Evolutionary conservation across 225 moss, liverwort and hornwort species (phyloP).

Genomic region (Sphagnum contortum): DNA sequence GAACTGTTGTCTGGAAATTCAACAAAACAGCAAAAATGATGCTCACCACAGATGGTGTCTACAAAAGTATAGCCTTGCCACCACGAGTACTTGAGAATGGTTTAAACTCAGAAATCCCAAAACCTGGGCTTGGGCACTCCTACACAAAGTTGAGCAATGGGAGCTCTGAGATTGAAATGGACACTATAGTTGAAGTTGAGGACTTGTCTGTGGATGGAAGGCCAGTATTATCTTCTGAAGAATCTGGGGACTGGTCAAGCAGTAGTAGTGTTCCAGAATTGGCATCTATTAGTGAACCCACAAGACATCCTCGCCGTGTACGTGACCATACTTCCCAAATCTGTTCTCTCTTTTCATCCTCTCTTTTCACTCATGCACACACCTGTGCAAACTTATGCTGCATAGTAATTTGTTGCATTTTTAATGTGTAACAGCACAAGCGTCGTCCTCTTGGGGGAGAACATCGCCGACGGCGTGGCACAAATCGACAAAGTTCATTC

Average conservation of each 20-base stretch:
- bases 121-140: conserved; percentile 4
- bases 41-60: conserved; percentile 9
- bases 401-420: neutral
- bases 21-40: too few species aligned
- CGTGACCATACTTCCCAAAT: neutral
- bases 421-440: conserved; percentile 11
- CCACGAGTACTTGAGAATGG: conserved; percentile 4
- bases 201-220: conserved; percentile 4
- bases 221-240: neutral
- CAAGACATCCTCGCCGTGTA: neutral
- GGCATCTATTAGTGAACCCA: neutral
- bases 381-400: too few species aligned
- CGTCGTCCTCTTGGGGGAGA: conserved; percentile 33
- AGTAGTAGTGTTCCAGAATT: too few species aligned
- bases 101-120: neutral
- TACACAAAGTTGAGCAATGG: conserved; percentile 2
- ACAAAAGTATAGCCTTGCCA: conserved; percentile 14
- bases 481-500: conserved; percentile 57
- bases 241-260: conserved; percentile 2
- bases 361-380: neutral
- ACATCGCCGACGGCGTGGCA: conserved; percentile 16
- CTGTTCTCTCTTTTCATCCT: neutral
- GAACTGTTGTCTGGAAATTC: too few species aligned
- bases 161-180: neutral
- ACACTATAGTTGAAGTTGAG: conserved; percentile 4